Evolutionary conservation across 2,329 filamentous ascomycete genomes (phyloP).

Genomic region (Tolypocladium tropicale): DNA sequence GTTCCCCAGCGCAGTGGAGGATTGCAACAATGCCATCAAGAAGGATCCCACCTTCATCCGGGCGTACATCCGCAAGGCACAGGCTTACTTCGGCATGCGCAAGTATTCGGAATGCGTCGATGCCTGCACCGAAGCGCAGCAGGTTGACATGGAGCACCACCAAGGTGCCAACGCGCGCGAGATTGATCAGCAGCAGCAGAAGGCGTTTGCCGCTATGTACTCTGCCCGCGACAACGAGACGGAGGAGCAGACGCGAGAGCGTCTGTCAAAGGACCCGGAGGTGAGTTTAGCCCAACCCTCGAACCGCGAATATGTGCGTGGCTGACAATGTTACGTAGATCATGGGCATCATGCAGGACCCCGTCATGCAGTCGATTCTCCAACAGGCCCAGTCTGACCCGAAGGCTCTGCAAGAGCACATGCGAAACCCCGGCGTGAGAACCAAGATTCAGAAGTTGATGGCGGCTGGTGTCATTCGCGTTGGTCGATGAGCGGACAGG

Average conservation of each 20-base stretch:
- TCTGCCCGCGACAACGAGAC: constrained; percentile 85
- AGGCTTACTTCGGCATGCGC: constrained; percentile 93
- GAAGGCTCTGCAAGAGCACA: constrained; percentile 87
- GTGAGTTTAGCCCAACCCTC: constrained; percentile 42
- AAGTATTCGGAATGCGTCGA: constrained; percentile 95
- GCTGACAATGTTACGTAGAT: constrained; percentile 39
- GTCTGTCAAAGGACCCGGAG: constrained; percentile 84
- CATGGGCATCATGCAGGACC: constrained; percentile 84
- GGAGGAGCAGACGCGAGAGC: constrained; percentile 88
- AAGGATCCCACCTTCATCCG: constrained; percentile 87
- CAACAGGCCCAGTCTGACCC: constrained; percentile 95
- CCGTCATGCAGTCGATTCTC: constrained; percentile 94
- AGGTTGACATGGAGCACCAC: constrained; percentile 61
- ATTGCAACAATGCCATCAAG: constrained; percentile 87
- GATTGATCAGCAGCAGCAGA: constrained; percentile 89
- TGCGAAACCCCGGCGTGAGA: constrained; percentile 80
- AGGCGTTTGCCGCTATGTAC: constrained; percentile 86
- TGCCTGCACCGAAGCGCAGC: constrained; percentile 69
- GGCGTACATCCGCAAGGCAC: constrained; percentile 92
- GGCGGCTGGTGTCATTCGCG: constrained; percentile 81
- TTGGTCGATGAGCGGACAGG: constrained; percentile 37
- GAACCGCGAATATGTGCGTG: background rate
- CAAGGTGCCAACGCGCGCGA: constrained; percentile 73
- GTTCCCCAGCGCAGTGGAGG: constrained; percentile 85
- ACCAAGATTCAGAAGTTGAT: constrained; percentile 92